Conservation (phyloP, 2,329 filamentous ascomycete genomes). For the Didymella sp. region DNA sequence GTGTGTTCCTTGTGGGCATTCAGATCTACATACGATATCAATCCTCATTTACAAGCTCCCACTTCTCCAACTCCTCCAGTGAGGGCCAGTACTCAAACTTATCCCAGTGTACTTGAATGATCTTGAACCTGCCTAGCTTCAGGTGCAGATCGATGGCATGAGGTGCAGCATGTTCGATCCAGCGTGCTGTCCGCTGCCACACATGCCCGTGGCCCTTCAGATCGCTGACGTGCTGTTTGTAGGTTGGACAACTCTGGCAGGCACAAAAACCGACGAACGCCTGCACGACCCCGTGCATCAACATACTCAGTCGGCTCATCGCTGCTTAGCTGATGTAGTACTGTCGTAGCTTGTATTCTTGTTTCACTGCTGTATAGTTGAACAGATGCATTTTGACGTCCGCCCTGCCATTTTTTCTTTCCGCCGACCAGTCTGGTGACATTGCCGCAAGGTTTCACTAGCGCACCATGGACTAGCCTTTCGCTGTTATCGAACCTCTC, state of each 20-base stretch:
- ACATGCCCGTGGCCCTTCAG: background rate
- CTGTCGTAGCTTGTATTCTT: background rate
- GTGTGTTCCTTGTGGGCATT: background rate
- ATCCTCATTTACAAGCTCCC: background rate
- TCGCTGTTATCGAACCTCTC: background rate
- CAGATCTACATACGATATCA: background rate
- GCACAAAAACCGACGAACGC: background rate
- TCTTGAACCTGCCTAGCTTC: background rate
- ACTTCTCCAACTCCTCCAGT: background rate
- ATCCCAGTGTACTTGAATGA: background rate
- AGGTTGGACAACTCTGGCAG: background rate
- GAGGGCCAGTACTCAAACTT: background rate
- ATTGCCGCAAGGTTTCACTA: background rate
- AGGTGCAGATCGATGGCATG: background rate
- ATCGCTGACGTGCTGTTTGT: background rate
- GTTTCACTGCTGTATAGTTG: background rate
- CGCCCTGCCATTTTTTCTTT: background rate
- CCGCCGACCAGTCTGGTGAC: no score
- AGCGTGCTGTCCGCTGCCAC: background rate
- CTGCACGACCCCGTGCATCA: background rate
- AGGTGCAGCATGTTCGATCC: background rate
- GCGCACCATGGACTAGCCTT: background rate
- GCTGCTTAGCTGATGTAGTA: background rate
- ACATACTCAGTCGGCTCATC: background rate
- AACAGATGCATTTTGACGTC: background rate